These are phyloP conservation scores for Daldinia decipiens DNA, from an alignment of 495 filamentous ascomycete genomes.

Conservation along the genomic window DNA sequence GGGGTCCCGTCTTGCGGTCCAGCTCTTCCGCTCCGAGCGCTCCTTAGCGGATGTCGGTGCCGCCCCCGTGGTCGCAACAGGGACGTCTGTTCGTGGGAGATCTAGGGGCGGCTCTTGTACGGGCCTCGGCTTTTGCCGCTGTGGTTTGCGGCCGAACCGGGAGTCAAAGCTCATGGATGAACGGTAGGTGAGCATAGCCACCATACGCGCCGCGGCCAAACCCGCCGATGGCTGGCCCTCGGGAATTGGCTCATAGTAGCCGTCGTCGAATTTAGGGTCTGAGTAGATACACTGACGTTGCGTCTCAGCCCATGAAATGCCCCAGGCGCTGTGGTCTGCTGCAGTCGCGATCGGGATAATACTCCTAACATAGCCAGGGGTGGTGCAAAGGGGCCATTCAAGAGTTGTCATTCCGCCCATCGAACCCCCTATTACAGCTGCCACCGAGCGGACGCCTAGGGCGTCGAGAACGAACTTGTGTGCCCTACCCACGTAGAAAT, in stretches of 20 bases:
- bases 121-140: conserved; percentile 33
- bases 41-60: conserved; percentile 13
- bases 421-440: conserved; percentile 51
- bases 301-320: conserved; percentile 53
- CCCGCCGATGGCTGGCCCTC: conserved; percentile 47
- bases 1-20: conserved; percentile 34
- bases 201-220: conserved; percentile 52
- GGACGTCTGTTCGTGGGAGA: conserved; percentile 32
- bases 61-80: conserved; percentile 3
- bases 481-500: conserved; percentile 33
- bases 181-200: conserved; percentile 56
- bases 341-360: conserved; percentile 52
- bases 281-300: conserved; percentile 51
- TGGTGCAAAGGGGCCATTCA: conserved; percentile 51
- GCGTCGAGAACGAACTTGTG: conserved; percentile 52
- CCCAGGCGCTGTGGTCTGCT: conserved; percentile 52
- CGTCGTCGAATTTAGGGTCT: conserved; percentile 48
- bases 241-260: conserved; percentile 48
- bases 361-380: conserved; percentile 45
- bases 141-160: conserved; percentile 50
- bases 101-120: conserved; percentile 38
- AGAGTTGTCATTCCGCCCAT: conserved; percentile 55
- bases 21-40: conserved; percentile 31
- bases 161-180: conserved; percentile 50
- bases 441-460: conserved; percentile 48